Evolutionary conservation across 2,329 filamentous ascomycete species (phyloP).

Genomic region (Pseudogymnoascus sp.): DNA sequence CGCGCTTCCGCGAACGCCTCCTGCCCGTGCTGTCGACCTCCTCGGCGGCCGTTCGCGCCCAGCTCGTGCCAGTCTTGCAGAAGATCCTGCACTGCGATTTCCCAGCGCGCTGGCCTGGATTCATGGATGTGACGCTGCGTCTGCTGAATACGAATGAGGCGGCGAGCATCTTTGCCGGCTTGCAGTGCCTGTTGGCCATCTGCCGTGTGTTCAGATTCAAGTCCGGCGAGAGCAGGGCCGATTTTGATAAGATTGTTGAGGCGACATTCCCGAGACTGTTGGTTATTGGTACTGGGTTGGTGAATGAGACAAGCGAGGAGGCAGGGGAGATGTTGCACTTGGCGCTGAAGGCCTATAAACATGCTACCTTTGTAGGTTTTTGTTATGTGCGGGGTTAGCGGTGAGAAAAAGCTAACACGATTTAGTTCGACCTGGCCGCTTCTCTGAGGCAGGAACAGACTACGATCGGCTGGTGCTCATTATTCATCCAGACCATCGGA

Average conservation of each 20-base stretch:
- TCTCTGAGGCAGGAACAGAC: conserved; percentile 70
- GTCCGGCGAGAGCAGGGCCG: conserved; percentile 65
- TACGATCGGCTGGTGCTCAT: conserved; percentile 91
- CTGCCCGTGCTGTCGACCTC: conserved; percentile 81
- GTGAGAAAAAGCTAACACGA: conserved; percentile 26
- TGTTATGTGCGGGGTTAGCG: conserved; percentile 15
- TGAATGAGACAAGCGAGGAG: conserved; percentile 86
- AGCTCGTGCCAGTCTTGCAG: conserved; percentile 89
- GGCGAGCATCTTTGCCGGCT: conserved; percentile 78
- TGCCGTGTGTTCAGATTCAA: conserved; percentile 96
- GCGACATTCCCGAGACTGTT: conserved; percentile 83
- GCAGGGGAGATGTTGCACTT: conserved; percentile 95
- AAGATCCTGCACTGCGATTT: conserved; percentile 96
- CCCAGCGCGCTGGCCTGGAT: conserved; percentile 85
- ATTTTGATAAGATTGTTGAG: conserved; percentile 93
- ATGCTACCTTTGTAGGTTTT: conserved; percentile 80
- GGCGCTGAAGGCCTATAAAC: conserved; percentile 94
- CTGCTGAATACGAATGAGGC: conserved; percentile 81
- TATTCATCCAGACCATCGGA: conserved; percentile 83
- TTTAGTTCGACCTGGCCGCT: conserved; percentile 74
- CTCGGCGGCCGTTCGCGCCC: conserved; percentile 73
- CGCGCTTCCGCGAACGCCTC: conserved; percentile 75
- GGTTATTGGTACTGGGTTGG: conserved; percentile 76
- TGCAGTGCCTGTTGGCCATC: conserved; percentile 89
- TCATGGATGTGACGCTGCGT: conserved; percentile 86